Percentiles rank a stretch among this genome's conserved stretches.
phyloP scores from a whole-genome alignment of 345 rosid genomes.

The Pugionium cornutum region DNA sequence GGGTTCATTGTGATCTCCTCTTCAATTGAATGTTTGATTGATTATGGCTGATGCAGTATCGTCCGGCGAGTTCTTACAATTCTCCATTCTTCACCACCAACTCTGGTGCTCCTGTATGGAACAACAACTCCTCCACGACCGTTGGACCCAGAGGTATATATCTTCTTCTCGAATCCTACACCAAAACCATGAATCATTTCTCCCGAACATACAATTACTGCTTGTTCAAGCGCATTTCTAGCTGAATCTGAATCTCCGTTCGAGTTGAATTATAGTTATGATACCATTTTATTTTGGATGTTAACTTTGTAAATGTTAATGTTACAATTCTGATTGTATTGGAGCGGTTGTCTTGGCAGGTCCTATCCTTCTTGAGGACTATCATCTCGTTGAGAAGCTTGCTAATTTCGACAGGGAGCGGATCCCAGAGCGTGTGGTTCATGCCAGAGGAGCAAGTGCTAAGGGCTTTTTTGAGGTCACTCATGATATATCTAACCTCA shows the following conservation, averaged over 20 bases:
- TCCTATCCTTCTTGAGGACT: constrained; percentile 92
- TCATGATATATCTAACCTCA: constrained; percentile 67
- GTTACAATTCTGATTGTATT: not conserved
- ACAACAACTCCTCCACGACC: constrained; percentile 48
- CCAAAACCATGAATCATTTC: not conserved
- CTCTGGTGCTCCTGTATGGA: constrained; percentile 51
- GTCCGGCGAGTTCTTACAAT: constrained; percentile 45
- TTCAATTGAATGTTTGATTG: not conserved
- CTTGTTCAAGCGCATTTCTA: not conserved
- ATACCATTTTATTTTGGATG: not conserved
- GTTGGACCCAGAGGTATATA: constrained; percentile 43
- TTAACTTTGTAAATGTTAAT: not conserved
- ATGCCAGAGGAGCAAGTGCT: constrained; percentile 94
- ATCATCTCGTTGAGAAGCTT: constrained; percentile 84
- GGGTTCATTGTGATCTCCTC: not conserved
- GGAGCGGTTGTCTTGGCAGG: constrained; percentile 42
- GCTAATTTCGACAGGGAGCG: constrained; percentile 85
- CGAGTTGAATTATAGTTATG: not conserved
- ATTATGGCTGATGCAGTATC: constrained; percentile 35
- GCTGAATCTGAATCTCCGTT: not conserved
- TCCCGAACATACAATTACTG: no score
- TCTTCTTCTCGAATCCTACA: not conserved
- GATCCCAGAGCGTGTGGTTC: constrained; percentile 94
- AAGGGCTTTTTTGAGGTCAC: constrained; percentile 94
- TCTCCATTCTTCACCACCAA: constrained; percentile 46